Conservation (phyloP, 768 basidiomycete species). For the Chlorophyllum brunneum region DNA sequence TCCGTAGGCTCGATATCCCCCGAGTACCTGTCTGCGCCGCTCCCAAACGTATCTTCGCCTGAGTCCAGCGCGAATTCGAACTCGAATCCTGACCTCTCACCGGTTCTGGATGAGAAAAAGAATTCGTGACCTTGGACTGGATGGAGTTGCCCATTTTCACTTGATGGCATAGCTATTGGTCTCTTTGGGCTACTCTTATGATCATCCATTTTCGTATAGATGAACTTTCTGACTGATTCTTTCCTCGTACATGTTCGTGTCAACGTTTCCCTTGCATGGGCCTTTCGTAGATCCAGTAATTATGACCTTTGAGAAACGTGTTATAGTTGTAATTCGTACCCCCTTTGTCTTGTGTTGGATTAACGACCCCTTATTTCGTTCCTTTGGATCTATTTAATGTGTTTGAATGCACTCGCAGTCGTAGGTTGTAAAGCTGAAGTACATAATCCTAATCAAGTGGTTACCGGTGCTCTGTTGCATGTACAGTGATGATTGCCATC, state of each 20-base stretch:
- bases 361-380: too few relatives aligned
- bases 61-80: slow-evolving; percentile 16
- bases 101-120: slow-evolving; percentile 23
- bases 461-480: background rate
- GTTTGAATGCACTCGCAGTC: too few relatives aligned
- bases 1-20: slow-evolving; percentile 11
- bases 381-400: background rate
- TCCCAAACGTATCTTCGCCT: background rate
- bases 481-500: background rate
- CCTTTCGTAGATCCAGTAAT: background rate
- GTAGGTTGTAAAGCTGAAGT: too few relatives aligned
- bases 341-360: background rate
- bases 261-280: background rate
- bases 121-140: slow-evolving; percentile 17
- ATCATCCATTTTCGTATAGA: too few relatives aligned
- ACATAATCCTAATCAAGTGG: too few relatives aligned
- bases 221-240: background rate
- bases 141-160: background rate
- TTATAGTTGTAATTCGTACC: background rate
- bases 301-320: background rate
- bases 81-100: slow-evolving; percentile 16
- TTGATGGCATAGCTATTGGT: slow-evolving; percentile 1
- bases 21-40: background rate
- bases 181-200: too few relatives aligned
- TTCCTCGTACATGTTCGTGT: too few relatives aligned